Evolutionary conservation across 2,329 filamentous ascomycete species (phyloP), one percentile per base, ranked within the genome.

Genomic region (Cladophialophora chaetospira): DNA sequence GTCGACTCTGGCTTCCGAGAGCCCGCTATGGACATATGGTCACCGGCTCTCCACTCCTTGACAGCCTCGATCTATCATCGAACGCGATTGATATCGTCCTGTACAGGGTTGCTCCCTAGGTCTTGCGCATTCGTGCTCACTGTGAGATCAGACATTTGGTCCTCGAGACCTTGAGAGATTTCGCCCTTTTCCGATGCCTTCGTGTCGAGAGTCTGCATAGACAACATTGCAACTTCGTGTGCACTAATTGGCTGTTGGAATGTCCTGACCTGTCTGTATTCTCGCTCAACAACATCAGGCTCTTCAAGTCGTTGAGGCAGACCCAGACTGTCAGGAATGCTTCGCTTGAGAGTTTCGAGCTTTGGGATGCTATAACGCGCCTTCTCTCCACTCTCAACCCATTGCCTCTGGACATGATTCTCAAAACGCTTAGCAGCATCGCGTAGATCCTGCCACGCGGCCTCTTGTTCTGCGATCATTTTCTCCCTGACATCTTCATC

Each of bases 401-500:
- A 63, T 21, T 62, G 44, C 21, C 33, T 64, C 48, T 60, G 56
- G 11, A 68, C 57, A 31, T 65, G 67, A 49, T 63, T 65, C 25
- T 66, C 63, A 21, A 66, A 66, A 43, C 61, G 57, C 44, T 63
- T 57, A 10, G 62, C 64, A 21, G 63, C 64, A 11, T 66, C 59
- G 29, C 63, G 65, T 23, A 64, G 49, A 56, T 67, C 60, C 47
- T 65, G 55, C 59, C 59, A 66, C 13, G 60, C 69, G 47, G 70
- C 64, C 19, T 70, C 73, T 63, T 75, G 71, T 43, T 74, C 69
- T 57, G 72, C 62, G 35, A 72, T 65, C 56, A 72, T 67, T 51
- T 68, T 66, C 57, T 72, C 64, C 53, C 78, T 76, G 47, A 73
- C 72, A 64, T 76, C 74, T 44, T 74, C 70, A 33, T 75, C 73